Conservation (phyloP, 129 eudicot genomes). For the Tagetes patula region DNA sequence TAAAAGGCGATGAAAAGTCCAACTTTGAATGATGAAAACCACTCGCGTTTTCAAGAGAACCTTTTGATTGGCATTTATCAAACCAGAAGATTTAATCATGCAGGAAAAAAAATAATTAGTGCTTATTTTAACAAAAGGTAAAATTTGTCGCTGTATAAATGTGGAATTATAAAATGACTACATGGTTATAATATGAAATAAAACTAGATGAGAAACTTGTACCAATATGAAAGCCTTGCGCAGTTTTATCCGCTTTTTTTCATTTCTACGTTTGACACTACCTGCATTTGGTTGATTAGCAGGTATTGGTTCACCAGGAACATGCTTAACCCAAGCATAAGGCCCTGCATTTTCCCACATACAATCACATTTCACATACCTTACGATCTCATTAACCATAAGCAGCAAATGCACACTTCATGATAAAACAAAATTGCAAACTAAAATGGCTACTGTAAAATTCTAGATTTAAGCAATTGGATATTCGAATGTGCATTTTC, state of each 20-base stretch:
- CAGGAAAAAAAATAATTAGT: not conserved
- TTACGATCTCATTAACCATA: not conserved
- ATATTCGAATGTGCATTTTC: not conserved
- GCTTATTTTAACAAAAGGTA: not conserved
- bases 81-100: no score
- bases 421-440: not conserved
- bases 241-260: slow-evolving; percentile 69
- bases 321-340: slow-evolving; percentile 83
- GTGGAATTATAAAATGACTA: not conserved
- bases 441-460: not conserved
- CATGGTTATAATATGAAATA: not conserved
- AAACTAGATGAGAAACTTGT: not conserved
- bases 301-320: slow-evolving; percentile 56
- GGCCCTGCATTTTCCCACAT: slow-evolving; percentile 56
- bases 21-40: no score
- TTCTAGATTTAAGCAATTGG: not conserved
- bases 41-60: no score
- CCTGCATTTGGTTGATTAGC: slow-evolving; percentile 80
- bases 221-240: slow-evolving; percentile 75
- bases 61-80: no score
- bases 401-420: not conserved
- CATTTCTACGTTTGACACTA: slow-evolving; percentile 86
- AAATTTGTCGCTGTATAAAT: not conserved
- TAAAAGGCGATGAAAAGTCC: no score
- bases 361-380: not conserved